Conservation (phyloP, 192 early-diverging fungal species). For the Umbelopsis sp. region DNA sequence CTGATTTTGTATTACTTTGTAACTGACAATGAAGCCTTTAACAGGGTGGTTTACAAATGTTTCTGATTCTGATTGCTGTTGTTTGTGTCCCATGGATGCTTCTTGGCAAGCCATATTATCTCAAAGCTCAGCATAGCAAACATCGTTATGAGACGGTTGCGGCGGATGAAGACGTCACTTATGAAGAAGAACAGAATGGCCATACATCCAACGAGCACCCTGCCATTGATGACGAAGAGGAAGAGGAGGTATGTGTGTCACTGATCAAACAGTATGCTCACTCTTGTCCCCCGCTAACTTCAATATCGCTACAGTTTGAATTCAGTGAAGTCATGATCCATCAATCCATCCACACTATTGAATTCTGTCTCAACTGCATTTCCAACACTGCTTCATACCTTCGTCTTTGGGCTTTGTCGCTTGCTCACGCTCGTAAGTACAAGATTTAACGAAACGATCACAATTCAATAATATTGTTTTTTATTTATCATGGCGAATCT, state of each 20-base stretch:
- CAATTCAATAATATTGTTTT: neutral
- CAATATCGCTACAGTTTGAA: conserved; percentile 72
- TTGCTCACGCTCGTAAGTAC: conserved; percentile 92
- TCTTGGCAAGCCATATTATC: conserved; percentile 85
- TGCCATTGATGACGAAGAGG: conserved; percentile 68
- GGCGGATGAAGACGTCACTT: conserved; percentile 37
- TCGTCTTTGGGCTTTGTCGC: conserved; percentile 96
- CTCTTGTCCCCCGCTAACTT: neutral
- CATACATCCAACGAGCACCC: conserved; percentile 28
- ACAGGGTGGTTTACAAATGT: conserved; percentile 70
- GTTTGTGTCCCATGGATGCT: conserved; percentile 98
- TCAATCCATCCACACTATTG: conserved; percentile 98
- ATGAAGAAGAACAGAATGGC: conserved; percentile 41
- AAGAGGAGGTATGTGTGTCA: conserved; percentile 48
- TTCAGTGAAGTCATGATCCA: conserved; percentile 97
- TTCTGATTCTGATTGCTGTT: conserved; percentile 82
- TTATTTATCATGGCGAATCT: neutral
- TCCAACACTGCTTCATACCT: conserved; percentile 99
- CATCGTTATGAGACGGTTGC: conserved; percentile 68
- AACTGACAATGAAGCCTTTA: conserved; percentile 11
- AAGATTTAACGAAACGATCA: neutral
- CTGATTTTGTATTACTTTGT: neutral
- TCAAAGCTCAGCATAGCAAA: conserved; percentile 81
- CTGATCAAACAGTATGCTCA: neutral
- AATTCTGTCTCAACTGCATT: conserved; percentile 94